These are phyloP conservation scores for Pecoramyces ruminantium DNA, from an alignment of 192 early-diverging fungal genomes.

Conservation along the genomic window DNA sequence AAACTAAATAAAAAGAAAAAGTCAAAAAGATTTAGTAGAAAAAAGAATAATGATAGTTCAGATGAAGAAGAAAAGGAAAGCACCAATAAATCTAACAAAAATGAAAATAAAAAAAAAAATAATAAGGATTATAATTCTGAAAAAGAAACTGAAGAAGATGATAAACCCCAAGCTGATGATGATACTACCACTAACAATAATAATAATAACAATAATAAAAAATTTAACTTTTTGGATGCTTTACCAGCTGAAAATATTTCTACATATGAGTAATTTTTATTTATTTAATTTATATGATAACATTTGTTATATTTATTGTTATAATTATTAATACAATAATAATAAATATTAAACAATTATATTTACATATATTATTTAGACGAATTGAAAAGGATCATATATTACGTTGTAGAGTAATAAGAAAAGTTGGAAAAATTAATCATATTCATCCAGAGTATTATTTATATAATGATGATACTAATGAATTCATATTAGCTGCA, in stretches of 20 bases:
- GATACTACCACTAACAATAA: too few relatives aligned
- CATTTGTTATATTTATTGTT: too few relatives aligned
- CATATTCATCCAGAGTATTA: constrained; percentile 24
- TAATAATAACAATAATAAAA: too few relatives aligned
- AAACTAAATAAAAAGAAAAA: neutral
- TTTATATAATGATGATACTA: constrained; percentile 36
- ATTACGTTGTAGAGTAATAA: neutral
- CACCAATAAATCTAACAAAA: neutral
- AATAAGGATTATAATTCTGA: neutral
- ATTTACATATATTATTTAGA: neutral
- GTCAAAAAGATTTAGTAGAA: neutral
- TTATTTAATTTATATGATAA: too few relatives aligned
- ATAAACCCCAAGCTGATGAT: too few relatives aligned
- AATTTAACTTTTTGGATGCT: too few relatives aligned
- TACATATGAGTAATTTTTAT: too few relatives aligned
- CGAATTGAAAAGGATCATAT: neutral
- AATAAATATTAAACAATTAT: too few relatives aligned
- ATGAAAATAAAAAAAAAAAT: neutral
- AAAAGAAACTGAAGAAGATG: too few relatives aligned
- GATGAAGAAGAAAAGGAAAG: neutral
- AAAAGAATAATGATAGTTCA: neutral
- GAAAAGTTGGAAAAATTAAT: neutral
- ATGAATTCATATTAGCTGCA: constrained; percentile 31
- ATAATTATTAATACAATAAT: too few relatives aligned
- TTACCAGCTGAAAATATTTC: too few relatives aligned